A percentile compares a stretch with the other conserved stretches of the same genome.
phyloP scores from a whole-genome alignment of 257 asterid genomes.

The Solanum medicagineum region DNA sequence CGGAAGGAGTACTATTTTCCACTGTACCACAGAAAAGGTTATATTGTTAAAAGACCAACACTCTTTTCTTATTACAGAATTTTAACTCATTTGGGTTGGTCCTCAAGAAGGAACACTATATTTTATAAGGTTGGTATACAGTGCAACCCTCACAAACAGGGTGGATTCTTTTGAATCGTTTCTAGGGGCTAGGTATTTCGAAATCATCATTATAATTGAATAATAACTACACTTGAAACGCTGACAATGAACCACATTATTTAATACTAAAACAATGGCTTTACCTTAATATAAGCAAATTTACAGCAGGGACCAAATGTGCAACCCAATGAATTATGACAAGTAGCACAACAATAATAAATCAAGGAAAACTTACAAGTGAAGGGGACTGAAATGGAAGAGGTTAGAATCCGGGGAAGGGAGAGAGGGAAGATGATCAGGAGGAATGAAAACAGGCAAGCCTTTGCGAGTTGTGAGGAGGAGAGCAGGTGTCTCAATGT shows the following conservation, averaged over 20 bases:
- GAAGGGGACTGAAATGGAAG: slow-evolving; percentile 74
- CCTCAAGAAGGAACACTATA: not conserved
- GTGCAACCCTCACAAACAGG: not conserved
- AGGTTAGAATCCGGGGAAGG: slow-evolving; percentile 70
- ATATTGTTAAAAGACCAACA: not conserved
- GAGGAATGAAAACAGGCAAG: slow-evolving; percentile 72
- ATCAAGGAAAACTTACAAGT: slow-evolving; percentile 36
- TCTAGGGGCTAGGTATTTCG: not conserved
- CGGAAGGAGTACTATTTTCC: not conserved
- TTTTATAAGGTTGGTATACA: not conserved
- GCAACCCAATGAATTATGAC: not conserved
- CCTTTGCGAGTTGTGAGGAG: slow-evolving; percentile 81
- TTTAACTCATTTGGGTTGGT: not conserved
- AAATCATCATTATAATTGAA: not conserved
- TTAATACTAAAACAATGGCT: not conserved
- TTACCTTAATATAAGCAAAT: not conserved
- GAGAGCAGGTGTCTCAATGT: slow-evolving; percentile 75
- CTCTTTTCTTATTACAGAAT: not conserved
- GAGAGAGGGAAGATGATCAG: slow-evolving; percentile 76
- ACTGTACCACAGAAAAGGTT: not conserved
- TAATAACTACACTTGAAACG: not conserved
- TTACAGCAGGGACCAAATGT: not conserved
- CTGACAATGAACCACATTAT: not conserved
- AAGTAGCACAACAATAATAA: not conserved
- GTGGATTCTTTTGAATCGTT: not conserved